Evolutionary conservation across 1,284 basidiomycete genomes (phyloP).

Genomic region (Cutaneotrichosporon sp.): DNA sequence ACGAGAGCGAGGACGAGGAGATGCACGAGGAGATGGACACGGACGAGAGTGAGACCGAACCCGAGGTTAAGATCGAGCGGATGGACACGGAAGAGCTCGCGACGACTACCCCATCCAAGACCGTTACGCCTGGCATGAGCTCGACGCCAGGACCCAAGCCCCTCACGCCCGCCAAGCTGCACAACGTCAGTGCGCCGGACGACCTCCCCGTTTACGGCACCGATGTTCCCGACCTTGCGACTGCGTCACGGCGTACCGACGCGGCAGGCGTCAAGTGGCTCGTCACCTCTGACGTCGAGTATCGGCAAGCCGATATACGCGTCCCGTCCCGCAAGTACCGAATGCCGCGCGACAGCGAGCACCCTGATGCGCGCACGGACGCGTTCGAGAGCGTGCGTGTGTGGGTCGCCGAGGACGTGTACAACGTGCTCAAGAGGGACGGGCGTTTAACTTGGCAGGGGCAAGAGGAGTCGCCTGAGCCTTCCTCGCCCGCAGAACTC

Average conservation of each 20-base stretch:
- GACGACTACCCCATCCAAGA: constrained; percentile 4
- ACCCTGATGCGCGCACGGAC: constrained; percentile 24
- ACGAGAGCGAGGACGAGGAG: constrained; percentile 5
- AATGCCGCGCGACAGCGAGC: constrained; percentile 26
- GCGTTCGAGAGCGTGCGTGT: constrained; percentile 16
- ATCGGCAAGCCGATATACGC: constrained; percentile 20
- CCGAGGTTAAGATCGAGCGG: constrained; percentile 4
- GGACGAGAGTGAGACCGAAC: constrained; percentile 11
- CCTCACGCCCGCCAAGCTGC: constrained; percentile 2
- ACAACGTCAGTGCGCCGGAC: constrained; percentile 14
- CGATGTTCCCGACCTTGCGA: background rate
- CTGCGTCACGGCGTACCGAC: constrained; percentile 15
- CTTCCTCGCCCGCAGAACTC: background rate
- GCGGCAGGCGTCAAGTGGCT: constrained; percentile 24
- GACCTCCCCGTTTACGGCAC: constrained; percentile 17
- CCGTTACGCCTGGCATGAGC: background rate
- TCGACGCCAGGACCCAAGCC: background rate
- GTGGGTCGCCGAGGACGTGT: constrained; percentile 23
- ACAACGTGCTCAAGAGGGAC: constrained; percentile 15
- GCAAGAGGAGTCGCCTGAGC: constrained; percentile 3
- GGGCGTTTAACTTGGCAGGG: constrained; percentile 23
- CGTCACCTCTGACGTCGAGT: constrained; percentile 8
- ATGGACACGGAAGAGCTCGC: constrained; percentile 8
- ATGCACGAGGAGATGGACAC: constrained; percentile 14
- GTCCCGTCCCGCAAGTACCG: constrained; percentile 22